Evolutionary conservation across 164 flowering plant species (phyloP), one percentile per base, ranked within the genome.

Genomic region (Vitis vinifera): DNA sequence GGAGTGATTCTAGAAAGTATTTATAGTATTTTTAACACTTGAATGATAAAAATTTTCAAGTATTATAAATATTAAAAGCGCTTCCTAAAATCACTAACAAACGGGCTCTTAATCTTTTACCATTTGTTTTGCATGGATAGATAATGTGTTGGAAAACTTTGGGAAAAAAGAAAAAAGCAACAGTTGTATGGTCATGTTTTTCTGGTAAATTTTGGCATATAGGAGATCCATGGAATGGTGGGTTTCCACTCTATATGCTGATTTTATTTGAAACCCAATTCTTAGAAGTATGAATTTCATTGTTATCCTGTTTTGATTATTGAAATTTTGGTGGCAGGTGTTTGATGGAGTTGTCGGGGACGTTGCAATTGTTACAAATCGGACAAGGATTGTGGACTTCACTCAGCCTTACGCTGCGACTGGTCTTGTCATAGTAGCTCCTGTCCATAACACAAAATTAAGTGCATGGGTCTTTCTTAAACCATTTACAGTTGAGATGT

Each of bases 341-440:
- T 81, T 82, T 82, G 98, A 91, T 85, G 96, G 81, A 50, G 98
- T 86, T 48, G 85, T 89, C 71, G 98, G 97, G 23, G 98, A 92
- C 79, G 84, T 91, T 73, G 77, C 96, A 17, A 85, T 92, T 75
- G 83, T 82, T 29, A 86, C 89, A 59, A 85, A 85, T 79, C 73
- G 96, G 68, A 92, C 91, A 57, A 86, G 37, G 71, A 73, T 80
- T 65, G 94, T 82, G 19, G 98, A 92, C 73, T 92, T 90, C 63
- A 84, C 96, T 53, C 98, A 92, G 84, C 98, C 98, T 56, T 92
- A 80, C 68, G 73, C 73, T 60, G 65, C 85, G 2, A 81, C 90
- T 16, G 96, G 96, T 29, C 91, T 92, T 12, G 94, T 91, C 47
- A 77, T 92, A 8, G 94, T 92, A 13, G 85, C 84, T 65, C 91